Conservation (phyloP, 1,284 basidiomycete species). For the Cryptococcus neoformans region DNA sequence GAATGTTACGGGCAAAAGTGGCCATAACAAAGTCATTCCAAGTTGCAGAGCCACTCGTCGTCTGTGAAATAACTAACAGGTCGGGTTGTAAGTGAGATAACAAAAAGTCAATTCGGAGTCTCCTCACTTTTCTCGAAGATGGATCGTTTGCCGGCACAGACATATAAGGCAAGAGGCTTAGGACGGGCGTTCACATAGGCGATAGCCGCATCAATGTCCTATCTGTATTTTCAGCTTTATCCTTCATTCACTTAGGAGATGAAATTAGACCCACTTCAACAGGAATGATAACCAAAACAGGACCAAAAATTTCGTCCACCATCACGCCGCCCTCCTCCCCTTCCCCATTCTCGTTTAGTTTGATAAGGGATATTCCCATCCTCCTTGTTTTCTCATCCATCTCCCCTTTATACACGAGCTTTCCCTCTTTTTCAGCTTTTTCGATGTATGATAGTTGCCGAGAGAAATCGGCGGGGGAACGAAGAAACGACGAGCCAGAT, state of each 20-base stretch:
- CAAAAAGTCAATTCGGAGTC: constrained; percentile 40
- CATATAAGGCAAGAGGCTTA: constrained; percentile 45
- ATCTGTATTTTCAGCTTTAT: not conserved
- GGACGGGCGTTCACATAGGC: constrained; percentile 59
- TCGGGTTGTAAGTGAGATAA: constrained; percentile 36
- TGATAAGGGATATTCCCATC: constrained; percentile 50
- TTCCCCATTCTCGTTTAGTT: constrained; percentile 58
- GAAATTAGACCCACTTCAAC: constrained; percentile 57
- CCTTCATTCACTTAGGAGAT: constrained; percentile 30
- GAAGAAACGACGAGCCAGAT: constrained; percentile 57
- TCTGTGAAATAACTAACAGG: constrained; percentile 44
- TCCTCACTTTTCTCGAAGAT: constrained; percentile 37
- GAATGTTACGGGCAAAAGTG: constrained; percentile 36
- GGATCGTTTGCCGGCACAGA: constrained; percentile 36
- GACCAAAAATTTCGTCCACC: constrained; percentile 71
- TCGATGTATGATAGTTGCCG: constrained; percentile 65
- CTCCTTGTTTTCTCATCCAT: constrained; percentile 54
- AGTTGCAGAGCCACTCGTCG: constrained; percentile 40
- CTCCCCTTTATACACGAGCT: constrained; percentile 67
- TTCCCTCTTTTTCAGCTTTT: constrained; percentile 60
- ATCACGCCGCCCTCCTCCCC: constrained; percentile 61
- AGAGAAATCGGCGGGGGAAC: constrained; percentile 57
- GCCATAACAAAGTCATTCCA: constrained; percentile 47
- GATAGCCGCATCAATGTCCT: constrained; percentile 68
- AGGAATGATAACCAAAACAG: constrained; percentile 70